Evolutionary conservation across 148 eudicot genomes (phyloP), one percentile per base, ranked within the genome.

Genomic region (Arbutus unedo): DNA sequence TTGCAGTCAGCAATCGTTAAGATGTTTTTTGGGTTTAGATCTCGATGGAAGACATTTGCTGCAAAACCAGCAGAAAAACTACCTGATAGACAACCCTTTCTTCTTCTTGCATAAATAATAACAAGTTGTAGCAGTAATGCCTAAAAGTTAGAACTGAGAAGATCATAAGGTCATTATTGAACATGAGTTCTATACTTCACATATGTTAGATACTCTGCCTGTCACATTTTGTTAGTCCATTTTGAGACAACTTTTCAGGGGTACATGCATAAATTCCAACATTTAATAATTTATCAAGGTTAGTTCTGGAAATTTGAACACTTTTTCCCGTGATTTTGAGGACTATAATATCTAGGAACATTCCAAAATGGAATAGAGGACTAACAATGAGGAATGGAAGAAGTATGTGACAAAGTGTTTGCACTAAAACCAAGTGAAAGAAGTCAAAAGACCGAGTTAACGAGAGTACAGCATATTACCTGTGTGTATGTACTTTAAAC

Each of bases 31-130:
- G 71, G 71, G 71, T 66, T 66, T 66, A 66, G 71, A 66, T 66
- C 71, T 66, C 71, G 71, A 6, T 66, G 71, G 31, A 66, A 66
- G 44, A 66, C 71, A 66, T 66, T 66, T 31, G 71, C 71, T 66
- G 71, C 71, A 66, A 66, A 66, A 66, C 44, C 44, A 66, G 18
- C 43, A 11, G 4, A 66, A 66, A 66, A 66, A 25, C 16, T 0
- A 31, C 38, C 38, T 31, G 38, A 31, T 31, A 31, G 38, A 31
- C 38, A 31, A 31, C 38, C 38, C 38, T 31, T 31, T 31, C 38
- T 31, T 31, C 38, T 31, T 31, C 38, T 31, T 31, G 38, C 38
- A 31, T 31, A 31, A 31, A 31, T 31, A 31, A 31, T 31, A 31
- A 31, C 38, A 31, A 31, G 38, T 31, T 31, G 38, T 31, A 1